Conservation (phyloP, 352 stramenopile species). For the Phytophthora hybrid region DNA sequence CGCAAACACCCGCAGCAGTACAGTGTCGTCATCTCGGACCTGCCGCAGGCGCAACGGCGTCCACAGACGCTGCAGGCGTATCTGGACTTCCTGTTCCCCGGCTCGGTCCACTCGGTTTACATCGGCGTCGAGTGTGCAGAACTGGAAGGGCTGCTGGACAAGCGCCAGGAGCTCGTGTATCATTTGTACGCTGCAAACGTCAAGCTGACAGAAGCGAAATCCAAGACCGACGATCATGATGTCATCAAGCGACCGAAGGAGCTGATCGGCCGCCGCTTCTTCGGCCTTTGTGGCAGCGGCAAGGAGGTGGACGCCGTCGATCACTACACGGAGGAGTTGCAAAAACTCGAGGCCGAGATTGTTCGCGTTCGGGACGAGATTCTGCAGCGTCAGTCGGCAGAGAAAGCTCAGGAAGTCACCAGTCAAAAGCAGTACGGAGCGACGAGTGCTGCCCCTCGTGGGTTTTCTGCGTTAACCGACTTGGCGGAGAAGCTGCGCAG, state of each 20-base stretch:
- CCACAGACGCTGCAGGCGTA: slow-evolving; percentile 72
- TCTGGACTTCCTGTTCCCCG: slow-evolving; percentile 74
- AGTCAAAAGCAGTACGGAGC: slow-evolving; percentile 35
- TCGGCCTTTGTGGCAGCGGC: slow-evolving; percentile 53
- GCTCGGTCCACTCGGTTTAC: slow-evolving; percentile 71
- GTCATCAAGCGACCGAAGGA: slow-evolving; percentile 47
- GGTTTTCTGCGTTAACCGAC: slow-evolving; percentile 36
- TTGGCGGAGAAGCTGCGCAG: slow-evolving; percentile 40
- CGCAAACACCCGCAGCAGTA: slow-evolving; percentile 74
- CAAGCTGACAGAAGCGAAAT: slow-evolving; percentile 49
- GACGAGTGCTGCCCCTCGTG: slow-evolving; percentile 5
- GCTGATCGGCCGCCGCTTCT: slow-evolving; percentile 49
- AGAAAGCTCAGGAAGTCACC: slow-evolving; percentile 41
- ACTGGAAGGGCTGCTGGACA: slow-evolving; percentile 64
- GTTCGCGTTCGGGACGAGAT: slow-evolving; percentile 57
- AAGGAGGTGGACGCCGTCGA: slow-evolving; percentile 71
- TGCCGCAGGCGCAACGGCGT: slow-evolving; percentile 59
- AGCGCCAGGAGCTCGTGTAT: slow-evolving; percentile 60
- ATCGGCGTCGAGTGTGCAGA: slow-evolving; percentile 72
- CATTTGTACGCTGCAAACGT: slow-evolving; percentile 60
- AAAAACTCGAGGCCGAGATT: slow-evolving; percentile 63
- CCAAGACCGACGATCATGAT: slow-evolving; percentile 30
- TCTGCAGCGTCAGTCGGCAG: slow-evolving; percentile 53
- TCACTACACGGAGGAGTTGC: slow-evolving; percentile 58
- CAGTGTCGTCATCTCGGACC: slow-evolving; percentile 73